These are phyloP conservation scores for Phellinidium pouzarii DNA, from an alignment of 1,284 basidiomycete genomes.

Conservation along the genomic window DNA sequence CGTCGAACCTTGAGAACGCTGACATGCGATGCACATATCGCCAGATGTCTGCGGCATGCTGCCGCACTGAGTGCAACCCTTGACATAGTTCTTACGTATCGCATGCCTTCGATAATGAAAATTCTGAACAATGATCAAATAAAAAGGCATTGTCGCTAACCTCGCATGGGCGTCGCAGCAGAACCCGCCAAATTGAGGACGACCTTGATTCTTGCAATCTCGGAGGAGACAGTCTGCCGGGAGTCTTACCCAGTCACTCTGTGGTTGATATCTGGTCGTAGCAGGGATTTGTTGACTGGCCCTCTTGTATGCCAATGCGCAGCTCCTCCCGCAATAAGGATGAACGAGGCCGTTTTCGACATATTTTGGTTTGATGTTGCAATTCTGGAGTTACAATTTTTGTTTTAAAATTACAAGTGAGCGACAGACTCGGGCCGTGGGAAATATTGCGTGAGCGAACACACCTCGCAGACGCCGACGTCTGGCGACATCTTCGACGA, in stretches of 20 bases:
- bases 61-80: constrained; percentile 42
- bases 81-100: constrained; percentile 38
- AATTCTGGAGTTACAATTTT: constrained; percentile 36
- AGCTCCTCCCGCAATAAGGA: constrained; percentile 54
- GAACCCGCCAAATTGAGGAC: constrained; percentile 42
- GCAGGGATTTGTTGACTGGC: constrained; percentile 16
- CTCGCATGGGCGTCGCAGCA: constrained; percentile 52
- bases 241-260: background rate
- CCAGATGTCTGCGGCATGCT: constrained; percentile 33
- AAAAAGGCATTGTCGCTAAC: constrained; percentile 28
- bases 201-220: constrained; percentile 2
- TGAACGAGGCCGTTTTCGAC: constrained; percentile 45
- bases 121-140: background rate
- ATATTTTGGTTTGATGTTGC: constrained; percentile 52
- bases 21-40: constrained; percentile 38
- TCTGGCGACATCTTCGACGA: background rate
- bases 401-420: too few relatives aligned
- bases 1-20: constrained; percentile 31
- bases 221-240: background rate
- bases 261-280: constrained; percentile 26
- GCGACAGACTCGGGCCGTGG: too few relatives aligned
- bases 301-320: constrained; percentile 30
- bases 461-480: constrained; percentile 44
- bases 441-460: constrained; percentile 4
- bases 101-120: constrained; percentile 44